These are phyloP conservation scores for Cyclotella kingstonii DNA, from an alignment of 108 stramenopile species.

Conservation along the genomic window DNA sequence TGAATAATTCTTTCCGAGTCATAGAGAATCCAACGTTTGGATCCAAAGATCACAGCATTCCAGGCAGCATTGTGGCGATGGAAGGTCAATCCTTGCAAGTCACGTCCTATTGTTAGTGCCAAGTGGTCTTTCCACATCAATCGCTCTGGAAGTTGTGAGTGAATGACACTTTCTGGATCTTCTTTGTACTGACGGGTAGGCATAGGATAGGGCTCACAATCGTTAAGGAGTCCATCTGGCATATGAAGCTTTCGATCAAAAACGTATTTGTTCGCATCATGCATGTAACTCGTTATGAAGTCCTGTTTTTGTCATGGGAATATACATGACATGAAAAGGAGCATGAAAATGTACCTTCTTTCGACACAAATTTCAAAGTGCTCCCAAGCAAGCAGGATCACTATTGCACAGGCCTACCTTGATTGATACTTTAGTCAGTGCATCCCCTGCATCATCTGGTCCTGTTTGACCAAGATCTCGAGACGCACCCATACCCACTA, in stretches of 20 bases:
- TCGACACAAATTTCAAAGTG: background rate
- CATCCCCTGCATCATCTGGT: constrained; percentile 38
- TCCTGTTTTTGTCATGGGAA: too few species aligned
- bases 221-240: constrained; percentile 28
- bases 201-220: constrained; percentile 36
- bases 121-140: constrained; percentile 44
- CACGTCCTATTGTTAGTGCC: constrained; percentile 40
- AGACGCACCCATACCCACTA: constrained; percentile 38
- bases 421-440: constrained; percentile 29
- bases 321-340: too few species aligned
- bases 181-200: constrained; percentile 36
- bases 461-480: constrained; percentile 41
- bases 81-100: constrained; percentile 42
- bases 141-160: constrained; percentile 7
- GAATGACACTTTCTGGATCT: background rate
- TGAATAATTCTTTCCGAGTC: constrained; percentile 95
- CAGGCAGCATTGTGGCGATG: constrained; percentile 87
- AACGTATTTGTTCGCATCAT: constrained; percentile 33
- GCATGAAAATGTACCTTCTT: too few species aligned
- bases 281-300: constrained; percentile 37
- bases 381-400: background rate
- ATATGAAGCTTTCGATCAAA: constrained; percentile 38
- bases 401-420: constrained; percentile 10
- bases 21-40: constrained; percentile 97
- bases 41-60: constrained; percentile 92